Evolutionary conservation across 305 asterid genomes (phyloP).

Genomic region (Plantago rigida): DNA sequence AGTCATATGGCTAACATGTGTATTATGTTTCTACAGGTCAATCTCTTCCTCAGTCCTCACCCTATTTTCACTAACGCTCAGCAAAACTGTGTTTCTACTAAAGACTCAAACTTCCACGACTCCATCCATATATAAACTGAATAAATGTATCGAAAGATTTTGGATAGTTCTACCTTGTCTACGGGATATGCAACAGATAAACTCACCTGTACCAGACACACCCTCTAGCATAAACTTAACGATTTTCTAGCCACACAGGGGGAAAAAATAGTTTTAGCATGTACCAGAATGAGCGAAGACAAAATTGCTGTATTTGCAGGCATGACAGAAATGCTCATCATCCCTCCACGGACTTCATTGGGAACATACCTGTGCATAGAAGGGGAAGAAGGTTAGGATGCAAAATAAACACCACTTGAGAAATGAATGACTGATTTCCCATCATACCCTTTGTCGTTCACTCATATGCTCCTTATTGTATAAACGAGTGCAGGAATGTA

Average conservation of each 20-base stretch:
- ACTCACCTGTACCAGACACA: background rate
- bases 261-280: slow-evolving; percentile 21
- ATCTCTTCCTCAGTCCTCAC: background rate
- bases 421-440: background rate
- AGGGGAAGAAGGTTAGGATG: slow-evolving; percentile 10
- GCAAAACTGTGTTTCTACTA: background rate
- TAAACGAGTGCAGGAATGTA: background rate
- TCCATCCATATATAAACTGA: background rate
- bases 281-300: slow-evolving; percentile 57
- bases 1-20: background rate
- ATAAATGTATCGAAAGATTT: background rate
- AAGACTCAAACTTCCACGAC: background rate
- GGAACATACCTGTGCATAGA: slow-evolving; percentile 63
- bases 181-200: background rate
- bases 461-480: background rate
- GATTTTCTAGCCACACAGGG: background rate
- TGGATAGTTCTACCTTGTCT: background rate
- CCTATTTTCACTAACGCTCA: background rate
- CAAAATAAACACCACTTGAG: background rate
- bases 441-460: background rate
- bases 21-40: background rate
- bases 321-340: slow-evolving; percentile 61
- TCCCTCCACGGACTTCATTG: slow-evolving; percentile 85
- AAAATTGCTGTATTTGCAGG: slow-evolving; percentile 59
- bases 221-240: background rate